Evolutionary conservation across 805 yeast species (phyloP).

Genomic region (Blastobotrys americana): DNA sequence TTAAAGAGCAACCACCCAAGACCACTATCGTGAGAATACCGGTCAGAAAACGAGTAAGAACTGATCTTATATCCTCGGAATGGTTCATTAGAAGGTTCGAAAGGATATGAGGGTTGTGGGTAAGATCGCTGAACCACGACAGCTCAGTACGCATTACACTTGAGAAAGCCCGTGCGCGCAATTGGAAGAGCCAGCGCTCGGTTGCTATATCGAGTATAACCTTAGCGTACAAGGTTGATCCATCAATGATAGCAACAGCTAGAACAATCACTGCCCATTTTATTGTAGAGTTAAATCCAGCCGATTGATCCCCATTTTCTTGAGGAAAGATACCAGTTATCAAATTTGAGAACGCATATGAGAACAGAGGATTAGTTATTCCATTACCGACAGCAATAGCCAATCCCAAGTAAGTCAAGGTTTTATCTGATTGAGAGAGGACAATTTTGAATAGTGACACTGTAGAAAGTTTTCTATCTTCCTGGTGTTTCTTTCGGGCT

Average conservation of each 20-base stretch:
- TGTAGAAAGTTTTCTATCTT: neutral
- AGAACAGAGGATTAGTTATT: slow-evolving; percentile 64
- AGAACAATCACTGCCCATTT: slow-evolving; percentile 68
- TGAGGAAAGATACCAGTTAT: slow-evolving; percentile 54
- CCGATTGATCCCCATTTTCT: slow-evolving; percentile 13
- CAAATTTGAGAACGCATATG: slow-evolving; percentile 67
- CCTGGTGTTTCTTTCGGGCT: neutral
- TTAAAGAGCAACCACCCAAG: slow-evolving; percentile 51
- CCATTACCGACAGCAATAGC: slow-evolving; percentile 50
- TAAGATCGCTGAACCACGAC: slow-evolving; percentile 41
- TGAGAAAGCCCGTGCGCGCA: slow-evolving; percentile 46
- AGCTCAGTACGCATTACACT: slow-evolving; percentile 43
- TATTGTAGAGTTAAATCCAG: slow-evolving; percentile 15
- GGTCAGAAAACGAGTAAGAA: slow-evolving; percentile 57
- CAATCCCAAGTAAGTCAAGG: slow-evolving; percentile 42
- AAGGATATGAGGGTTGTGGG: slow-evolving; percentile 31
- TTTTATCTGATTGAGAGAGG: slow-evolving; percentile 16
- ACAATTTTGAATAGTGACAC: neutral
- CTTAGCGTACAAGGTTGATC: slow-evolving; percentile 46
- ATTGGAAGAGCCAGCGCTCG: slow-evolving; percentile 55
- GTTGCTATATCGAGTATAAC: slow-evolving; percentile 46
- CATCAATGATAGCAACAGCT: slow-evolving; percentile 56
- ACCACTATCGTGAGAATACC: slow-evolving; percentile 46
- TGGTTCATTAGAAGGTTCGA: slow-evolving; percentile 73
- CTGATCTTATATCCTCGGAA: slow-evolving; percentile 61